Conservation (phyloP, 768 basidiomycete species). For the Sutorius australiensis region DNA sequence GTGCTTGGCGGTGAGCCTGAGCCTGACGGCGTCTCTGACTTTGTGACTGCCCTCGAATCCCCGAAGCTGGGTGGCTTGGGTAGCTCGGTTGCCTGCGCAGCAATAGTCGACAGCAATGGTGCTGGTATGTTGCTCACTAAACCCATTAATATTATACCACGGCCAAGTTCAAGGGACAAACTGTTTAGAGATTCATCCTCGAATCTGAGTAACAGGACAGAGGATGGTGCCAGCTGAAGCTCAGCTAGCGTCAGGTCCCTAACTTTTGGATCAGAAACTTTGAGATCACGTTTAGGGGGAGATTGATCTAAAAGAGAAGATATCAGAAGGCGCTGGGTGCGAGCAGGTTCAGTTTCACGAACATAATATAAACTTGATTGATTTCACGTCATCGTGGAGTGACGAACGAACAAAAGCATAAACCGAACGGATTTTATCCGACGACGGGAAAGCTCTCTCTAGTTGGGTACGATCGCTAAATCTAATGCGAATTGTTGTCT, state of each 20-base stretch:
- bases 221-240: conserved; percentile 75
- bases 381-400: conserved; percentile 70
- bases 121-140: conserved; percentile 57
- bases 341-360: conserved; percentile 25
- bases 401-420: conserved; percentile 80
- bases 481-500: conserved; percentile 80
- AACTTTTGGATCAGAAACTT: conserved; percentile 72
- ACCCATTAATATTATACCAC: background rate
- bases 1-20: conserved; percentile 1
- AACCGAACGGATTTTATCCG: conserved; percentile 73
- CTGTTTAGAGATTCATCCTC: conserved; percentile 69
- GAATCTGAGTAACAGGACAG: conserved; percentile 73
- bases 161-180: conserved; percentile 23
- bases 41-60: conserved; percentile 3
- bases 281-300: conserved; percentile 80
- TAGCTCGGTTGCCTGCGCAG: conserved; percentile 60
- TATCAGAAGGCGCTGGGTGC: background rate
- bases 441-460: conserved; percentile 74
- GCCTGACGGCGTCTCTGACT: conserved; percentile 10
- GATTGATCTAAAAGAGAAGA: conserved; percentile 54
- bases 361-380: conserved; percentile 85
- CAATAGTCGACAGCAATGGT: conserved; percentile 56
- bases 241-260: conserved; percentile 64
- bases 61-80: conserved; percentile 52
- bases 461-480: conserved; percentile 81